Base-by-base conservation (phyloP, 441 rosid species). In the Corymbia citriodora region DNA sequence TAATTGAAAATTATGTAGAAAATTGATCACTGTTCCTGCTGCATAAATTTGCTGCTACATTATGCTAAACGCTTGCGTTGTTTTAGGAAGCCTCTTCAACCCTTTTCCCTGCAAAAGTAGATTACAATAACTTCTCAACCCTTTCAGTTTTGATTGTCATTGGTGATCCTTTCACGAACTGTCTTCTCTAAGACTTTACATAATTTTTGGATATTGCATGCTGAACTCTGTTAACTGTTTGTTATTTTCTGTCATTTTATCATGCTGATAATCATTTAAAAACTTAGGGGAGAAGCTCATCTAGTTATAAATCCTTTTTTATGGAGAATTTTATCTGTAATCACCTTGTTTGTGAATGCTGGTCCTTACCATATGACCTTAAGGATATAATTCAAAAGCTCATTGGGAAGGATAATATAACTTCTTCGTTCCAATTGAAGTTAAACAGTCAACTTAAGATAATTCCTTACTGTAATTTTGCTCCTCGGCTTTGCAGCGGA, bases 401-500 rank as follows among this genome's bases (percentile, higher is more conserved):
- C 25, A 40, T 36, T 45, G 83, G 50, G 83, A 74, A 40, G 50
- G 50, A 74, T 50, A 40, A 40, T 11, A 2, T 19, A 12, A 74
- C 16, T 68, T 74, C 50, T 74, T 40, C 21, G 27, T 74, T 74
- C 83, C 50, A 21, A 40, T 74, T 40, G 49, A 74, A 40, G 49
- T 74, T 36, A 17, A 40, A 40, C 57, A n/a, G 63, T 87, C 48
- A n/a, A 86, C 63, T 87, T 2, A 54, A 11, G 59, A 55, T 33
- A 25, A 57, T 55, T 87, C 88, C 88, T 55, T 87, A 33, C 63
- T 55, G 88, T 33, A 12, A 36, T 90, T 52, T 61, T 87, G 14
- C 89, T 88, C 40, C 55, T 17, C 52, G 86, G 29, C 91, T 89
- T 61, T 93, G 93, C 97, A 94, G 97, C 61, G 93, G 96, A 91